Percentiles rank a stretch among this genome's conserved stretches.
Evolutionary conservation across 2,329 filamentous ascomycete species (phyloP).

Genomic region (Calonectria pteridis): DNA sequence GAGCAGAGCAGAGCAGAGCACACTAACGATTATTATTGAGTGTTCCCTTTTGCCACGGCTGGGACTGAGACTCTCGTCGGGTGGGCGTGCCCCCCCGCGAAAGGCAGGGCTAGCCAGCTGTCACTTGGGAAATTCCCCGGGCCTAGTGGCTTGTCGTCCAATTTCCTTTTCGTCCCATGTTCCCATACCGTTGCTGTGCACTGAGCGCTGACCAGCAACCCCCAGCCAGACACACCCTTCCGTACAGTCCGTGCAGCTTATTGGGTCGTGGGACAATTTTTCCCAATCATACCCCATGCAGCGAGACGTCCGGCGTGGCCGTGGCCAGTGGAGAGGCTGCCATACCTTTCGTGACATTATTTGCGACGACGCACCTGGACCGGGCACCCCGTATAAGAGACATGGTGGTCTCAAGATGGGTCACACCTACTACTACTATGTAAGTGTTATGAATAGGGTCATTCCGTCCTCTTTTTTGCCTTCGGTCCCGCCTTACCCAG

Average conservation of each 20-base stretch:
- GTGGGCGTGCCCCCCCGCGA: conserved; percentile 18
- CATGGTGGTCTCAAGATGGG: conserved; percentile 91
- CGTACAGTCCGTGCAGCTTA: conserved; percentile 79
- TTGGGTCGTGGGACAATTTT: conserved; percentile 98
- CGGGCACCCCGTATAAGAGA: conserved; percentile 57
- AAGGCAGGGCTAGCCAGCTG: conserved; percentile 30
- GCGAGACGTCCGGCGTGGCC: conserved; percentile 79
- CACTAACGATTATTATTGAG: neutral
- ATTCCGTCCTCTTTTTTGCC: conserved; percentile 10
- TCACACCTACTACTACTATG: conserved; percentile 95
- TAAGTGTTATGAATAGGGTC: conserved; percentile 61
- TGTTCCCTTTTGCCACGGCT: neutral
- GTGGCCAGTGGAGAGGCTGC: conserved; percentile 87
- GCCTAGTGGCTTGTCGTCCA: conserved; percentile 40
- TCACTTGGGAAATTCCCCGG: conserved; percentile 18
- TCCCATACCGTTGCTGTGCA: conserved; percentile 35
- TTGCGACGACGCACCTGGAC: conserved; percentile 74
- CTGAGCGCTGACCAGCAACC: conserved; percentile 44
- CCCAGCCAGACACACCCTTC: conserved; percentile 70
- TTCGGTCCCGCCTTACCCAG: neutral
- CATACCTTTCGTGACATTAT: conserved; percentile 89
- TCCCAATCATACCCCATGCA: conserved; percentile 82
- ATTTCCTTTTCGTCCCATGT: conserved; percentile 45
- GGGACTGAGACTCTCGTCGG: conserved; percentile 1
- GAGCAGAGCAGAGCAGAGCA: neutral